Conservation (phyloP, 306 rosid genomes). For the Inga laurina region DNA sequence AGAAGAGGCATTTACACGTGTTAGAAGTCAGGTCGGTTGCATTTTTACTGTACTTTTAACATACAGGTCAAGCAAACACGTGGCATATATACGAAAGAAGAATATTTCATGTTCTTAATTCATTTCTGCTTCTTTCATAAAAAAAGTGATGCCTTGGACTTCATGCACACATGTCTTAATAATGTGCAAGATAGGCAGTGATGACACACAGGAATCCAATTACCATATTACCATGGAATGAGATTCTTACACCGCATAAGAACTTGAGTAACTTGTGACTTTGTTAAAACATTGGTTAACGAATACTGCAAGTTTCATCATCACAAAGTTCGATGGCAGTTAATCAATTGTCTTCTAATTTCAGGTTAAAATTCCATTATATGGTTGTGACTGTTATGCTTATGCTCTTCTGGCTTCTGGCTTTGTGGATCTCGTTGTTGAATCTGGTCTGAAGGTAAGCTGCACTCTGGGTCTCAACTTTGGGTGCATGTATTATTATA, state of each 20-base stretch:
- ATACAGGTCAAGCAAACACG: background rate
- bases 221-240: background rate
- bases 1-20: conserved; percentile 83
- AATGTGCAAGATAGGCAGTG: background rate
- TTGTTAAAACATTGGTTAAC: background rate
- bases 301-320: background rate
- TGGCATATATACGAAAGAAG: background rate
- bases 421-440: conserved; percentile 91
- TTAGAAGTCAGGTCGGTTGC: conserved; percentile 71
- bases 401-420: conserved; percentile 95
- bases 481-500: no score
- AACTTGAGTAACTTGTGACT: conserved; percentile 1
- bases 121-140: background rate
- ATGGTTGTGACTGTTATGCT: conserved; percentile 98
- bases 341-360: background rate
- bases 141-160: background rate
- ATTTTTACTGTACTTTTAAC: conserved; percentile 19
- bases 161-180: background rate
- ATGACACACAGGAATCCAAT: background rate
- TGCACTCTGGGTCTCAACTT: background rate
- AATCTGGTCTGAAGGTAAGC: conserved; percentile 87
- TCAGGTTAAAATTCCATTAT: conserved; percentile 89
- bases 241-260: background rate
- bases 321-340: background rate
- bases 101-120: background rate